phyloP scores from a whole-genome alignment of 768 basidiomycete species.

The Gelatoporia subvermispora region DNA sequence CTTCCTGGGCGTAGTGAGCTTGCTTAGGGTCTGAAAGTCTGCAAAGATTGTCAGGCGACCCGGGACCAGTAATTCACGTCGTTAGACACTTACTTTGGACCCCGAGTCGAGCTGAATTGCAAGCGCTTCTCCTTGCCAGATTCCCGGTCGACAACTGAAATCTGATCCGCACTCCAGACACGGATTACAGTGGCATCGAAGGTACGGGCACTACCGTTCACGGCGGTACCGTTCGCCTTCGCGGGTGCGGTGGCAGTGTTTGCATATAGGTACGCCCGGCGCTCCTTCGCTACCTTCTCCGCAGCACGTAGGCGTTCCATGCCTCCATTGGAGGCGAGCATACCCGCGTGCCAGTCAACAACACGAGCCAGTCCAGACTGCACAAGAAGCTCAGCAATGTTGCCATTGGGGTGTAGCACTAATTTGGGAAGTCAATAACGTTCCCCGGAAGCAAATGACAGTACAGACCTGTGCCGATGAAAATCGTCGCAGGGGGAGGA shows the following conservation, averaged over 20 bases:
- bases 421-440: neutral
- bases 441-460: neutral
- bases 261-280: slow-evolving; percentile 65
- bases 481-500: slow-evolving; percentile 71
- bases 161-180: slow-evolving; percentile 89
- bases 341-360: slow-evolving; percentile 97
- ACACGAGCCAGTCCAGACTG: slow-evolving; percentile 83
- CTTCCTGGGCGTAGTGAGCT: slow-evolving; percentile 85
- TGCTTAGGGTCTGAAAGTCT: slow-evolving; percentile 85
- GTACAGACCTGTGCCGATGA: slow-evolving; percentile 77
- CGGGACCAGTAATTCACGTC: slow-evolving; percentile 19
- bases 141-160: slow-evolving; percentile 76
- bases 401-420: slow-evolving; percentile 91
- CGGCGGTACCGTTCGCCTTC: slow-evolving; percentile 41
- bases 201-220: slow-evolving; percentile 40
- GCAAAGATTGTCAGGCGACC: slow-evolving; percentile 18
- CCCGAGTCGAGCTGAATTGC: slow-evolving; percentile 84
- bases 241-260: slow-evolving; percentile 41
- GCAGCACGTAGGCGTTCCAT: slow-evolving; percentile 87
- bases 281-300: slow-evolving; percentile 78
- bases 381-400: slow-evolving; percentile 87
- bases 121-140: slow-evolving; percentile 72
- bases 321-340: slow-evolving; percentile 77
- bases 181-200: slow-evolving; percentile 85
- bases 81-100: slow-evolving; percentile 57